These are phyloP conservation scores for Hibiscus tridactylites DNA, from an alignment of 345 rosid genomes.

Conservation along the genomic window DNA sequence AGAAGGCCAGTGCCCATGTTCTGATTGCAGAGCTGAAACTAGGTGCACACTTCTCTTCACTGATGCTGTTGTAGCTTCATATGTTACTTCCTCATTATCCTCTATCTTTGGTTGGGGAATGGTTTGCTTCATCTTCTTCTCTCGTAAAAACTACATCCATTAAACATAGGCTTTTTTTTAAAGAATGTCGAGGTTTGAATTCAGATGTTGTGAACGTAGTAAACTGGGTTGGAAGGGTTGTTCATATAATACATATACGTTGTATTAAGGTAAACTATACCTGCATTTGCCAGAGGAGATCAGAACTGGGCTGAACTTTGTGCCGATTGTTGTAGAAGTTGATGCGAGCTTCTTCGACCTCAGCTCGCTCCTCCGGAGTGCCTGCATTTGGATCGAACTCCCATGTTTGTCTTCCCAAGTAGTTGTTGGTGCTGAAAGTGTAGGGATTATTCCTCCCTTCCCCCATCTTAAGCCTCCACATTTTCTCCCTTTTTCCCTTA, in stretches of 20 bases:
- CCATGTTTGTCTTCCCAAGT: constrained; percentile 15
- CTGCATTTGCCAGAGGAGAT: constrained; percentile 7
- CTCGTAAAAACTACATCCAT: constrained; percentile 37
- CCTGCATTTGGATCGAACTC: constrained; percentile 38
- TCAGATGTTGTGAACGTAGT: no score
- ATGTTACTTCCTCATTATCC: constrained; percentile 30
- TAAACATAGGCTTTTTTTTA: neutral
- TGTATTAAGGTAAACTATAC: neutral
- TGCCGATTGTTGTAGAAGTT: neutral
- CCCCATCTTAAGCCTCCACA: no score
- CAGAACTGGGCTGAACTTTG: neutral
- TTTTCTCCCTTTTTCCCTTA: no score
- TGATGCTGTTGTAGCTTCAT: constrained; percentile 35
- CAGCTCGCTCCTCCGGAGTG: constrained; percentile 29
- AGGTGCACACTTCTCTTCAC: constrained; percentile 32
- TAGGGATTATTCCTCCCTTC: no score
- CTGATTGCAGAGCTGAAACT: constrained; percentile 45
- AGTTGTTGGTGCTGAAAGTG: no score
- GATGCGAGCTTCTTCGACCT: constrained; percentile 38
- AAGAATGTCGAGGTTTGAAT: no score
- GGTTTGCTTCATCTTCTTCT: constrained; percentile 42
- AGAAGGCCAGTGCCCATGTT: constrained; percentile 67
- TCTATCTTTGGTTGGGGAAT: constrained; percentile 34
- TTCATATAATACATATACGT: no score
- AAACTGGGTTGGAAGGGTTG: no score